These are phyloP conservation scores for Xanthoconium stramineum DNA, from an alignment of 768 basidiomycete genomes.

Conservation along the genomic window DNA sequence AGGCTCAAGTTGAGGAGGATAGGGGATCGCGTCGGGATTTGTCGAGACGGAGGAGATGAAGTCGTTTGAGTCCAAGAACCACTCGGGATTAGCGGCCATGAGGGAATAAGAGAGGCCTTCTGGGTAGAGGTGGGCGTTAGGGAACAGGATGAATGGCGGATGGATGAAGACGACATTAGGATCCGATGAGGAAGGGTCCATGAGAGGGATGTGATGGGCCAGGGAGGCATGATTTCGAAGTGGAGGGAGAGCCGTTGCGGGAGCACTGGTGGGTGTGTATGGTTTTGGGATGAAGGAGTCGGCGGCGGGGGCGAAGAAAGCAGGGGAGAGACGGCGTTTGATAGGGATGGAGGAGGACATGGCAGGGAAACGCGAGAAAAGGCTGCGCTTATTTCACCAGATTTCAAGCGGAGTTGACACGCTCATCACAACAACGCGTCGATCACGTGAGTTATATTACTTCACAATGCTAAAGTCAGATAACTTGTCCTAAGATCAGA, in stretches of 20 bases:
- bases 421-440: constrained; percentile 34
- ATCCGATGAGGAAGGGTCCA: constrained; percentile 71
- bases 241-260: constrained; percentile 14
- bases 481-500: constrained; percentile 39
- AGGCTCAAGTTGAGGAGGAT: constrained; percentile 76
- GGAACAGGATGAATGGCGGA: constrained; percentile 70
- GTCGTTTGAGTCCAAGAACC: constrained; percentile 73
- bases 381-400: constrained; percentile 24
- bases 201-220: constrained; percentile 46
- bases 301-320: constrained; percentile 63
- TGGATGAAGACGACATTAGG: constrained; percentile 66
- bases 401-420: constrained; percentile 47
- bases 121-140: constrained; percentile 53
- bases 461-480: constrained; percentile 48
- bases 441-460: constrained; percentile 35
- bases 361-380: constrained; percentile 10
- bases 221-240: constrained; percentile 34
- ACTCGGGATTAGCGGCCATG: constrained; percentile 73
- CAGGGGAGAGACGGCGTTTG: constrained; percentile 49
- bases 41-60: constrained; percentile 47
- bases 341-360: constrained; percentile 28
- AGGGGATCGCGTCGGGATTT: constrained; percentile 56
- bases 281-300: constrained; percentile 65
- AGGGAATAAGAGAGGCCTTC: constrained; percentile 70
- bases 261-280: constrained; percentile 44